phyloP scores from a whole-genome alignment of 495 filamentous ascomycete genomes.

The Polyplosphaeria fusca region DNA sequence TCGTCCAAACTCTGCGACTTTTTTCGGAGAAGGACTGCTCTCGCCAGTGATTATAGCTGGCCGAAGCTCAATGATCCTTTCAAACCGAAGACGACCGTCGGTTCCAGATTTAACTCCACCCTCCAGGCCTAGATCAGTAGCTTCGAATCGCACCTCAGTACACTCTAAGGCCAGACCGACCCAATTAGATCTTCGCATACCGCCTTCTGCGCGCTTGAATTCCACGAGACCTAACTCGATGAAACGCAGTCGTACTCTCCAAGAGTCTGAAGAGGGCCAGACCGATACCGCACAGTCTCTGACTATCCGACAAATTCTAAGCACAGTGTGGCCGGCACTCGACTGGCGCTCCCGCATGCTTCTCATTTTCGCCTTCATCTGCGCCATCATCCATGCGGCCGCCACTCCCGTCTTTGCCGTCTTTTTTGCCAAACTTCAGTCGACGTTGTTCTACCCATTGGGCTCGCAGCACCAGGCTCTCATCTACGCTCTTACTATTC shows the following conservation, averaged over 20 bases:
- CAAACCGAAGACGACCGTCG: neutral
- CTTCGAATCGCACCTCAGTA: neutral
- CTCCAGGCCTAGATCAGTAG: neutral
- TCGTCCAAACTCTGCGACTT: conserved; percentile 22
- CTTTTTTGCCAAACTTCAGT: conserved; percentile 70
- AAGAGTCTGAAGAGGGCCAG: neutral
- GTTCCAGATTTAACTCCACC: neutral
- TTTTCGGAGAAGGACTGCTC: conserved; percentile 10
- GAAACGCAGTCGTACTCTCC: neutral
- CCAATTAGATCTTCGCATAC: neutral
- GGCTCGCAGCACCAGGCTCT: conserved; percentile 48
- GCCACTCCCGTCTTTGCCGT: conserved; percentile 76
- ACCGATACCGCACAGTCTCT: conserved; percentile 1
- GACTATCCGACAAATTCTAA: conserved; percentile 52
- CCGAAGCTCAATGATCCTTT: neutral
- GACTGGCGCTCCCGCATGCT: conserved; percentile 49
- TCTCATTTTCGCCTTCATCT: conserved; percentile 59
- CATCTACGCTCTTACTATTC: conserved; percentile 67
- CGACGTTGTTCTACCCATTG: conserved; percentile 58
- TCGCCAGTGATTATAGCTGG: conserved; percentile 1
- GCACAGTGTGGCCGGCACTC: conserved; percentile 70
- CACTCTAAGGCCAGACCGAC: neutral
- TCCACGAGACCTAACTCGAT: neutral
- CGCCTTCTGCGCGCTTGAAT: neutral
- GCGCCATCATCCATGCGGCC: conserved; percentile 62